phyloP scores from a whole-genome alignment of 805 yeast species.

The Jamesozyma spencerorum region DNA sequence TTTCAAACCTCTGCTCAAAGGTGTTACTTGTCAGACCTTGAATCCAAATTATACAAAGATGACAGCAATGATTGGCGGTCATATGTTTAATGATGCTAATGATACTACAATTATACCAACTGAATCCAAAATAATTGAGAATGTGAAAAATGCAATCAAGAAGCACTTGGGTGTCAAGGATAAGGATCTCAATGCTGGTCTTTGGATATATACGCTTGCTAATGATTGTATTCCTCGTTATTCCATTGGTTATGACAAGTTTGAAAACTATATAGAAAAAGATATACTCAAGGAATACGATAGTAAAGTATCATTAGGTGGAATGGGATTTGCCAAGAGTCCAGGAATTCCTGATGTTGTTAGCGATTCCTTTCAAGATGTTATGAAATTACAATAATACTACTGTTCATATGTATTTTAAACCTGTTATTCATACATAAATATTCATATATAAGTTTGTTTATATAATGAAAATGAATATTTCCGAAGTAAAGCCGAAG shows the following conservation, averaged over 20 bases:
- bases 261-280: slow-evolving; percentile 31
- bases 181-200: slow-evolving; percentile 22
- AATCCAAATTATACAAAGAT: slow-evolving; percentile 46
- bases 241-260: slow-evolving; percentile 54
- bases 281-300: slow-evolving; percentile 30
- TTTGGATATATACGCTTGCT: slow-evolving; percentile 36
- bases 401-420: background rate
- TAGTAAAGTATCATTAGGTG: slow-evolving; percentile 51
- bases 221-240: slow-evolving; percentile 71
- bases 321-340: slow-evolving; percentile 71
- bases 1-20: slow-evolving; percentile 23
- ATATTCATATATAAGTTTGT: background rate
- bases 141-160: slow-evolving; percentile 33
- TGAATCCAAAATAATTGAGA: slow-evolving; percentile 12
- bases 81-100: slow-evolving; percentile 34
- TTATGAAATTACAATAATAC: slow-evolving; percentile 22
- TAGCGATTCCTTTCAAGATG: slow-evolving; percentile 50
- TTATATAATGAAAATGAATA: background rate
- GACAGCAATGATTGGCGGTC: slow-evolving; percentile 91
- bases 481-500: no score
- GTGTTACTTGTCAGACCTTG: slow-evolving; percentile 10
- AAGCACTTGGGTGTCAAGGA: slow-evolving; percentile 32
- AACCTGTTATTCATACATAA: background rate
- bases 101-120: slow-evolving; percentile 12
- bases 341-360: slow-evolving; percentile 89